Evolutionary conservation across 306 rosid species (phyloP).

Genomic region (Prosopis cineraria): DNA sequence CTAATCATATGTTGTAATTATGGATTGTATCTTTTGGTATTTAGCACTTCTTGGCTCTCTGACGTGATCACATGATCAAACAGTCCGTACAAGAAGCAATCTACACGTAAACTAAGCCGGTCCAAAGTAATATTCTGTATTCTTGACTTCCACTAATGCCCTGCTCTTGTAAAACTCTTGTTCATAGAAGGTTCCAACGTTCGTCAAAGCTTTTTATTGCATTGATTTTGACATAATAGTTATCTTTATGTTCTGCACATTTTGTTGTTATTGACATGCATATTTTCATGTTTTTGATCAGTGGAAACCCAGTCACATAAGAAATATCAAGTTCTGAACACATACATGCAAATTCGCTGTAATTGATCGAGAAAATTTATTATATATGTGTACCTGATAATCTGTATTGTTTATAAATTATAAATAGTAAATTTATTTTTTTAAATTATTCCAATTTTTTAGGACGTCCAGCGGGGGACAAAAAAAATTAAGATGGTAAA

Average conservation of each 20-base stretch:
- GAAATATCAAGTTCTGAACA: background rate
- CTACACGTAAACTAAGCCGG: background rate
- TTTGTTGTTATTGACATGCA: background rate
- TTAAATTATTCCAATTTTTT: too few species aligned
- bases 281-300: background rate
- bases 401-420: too few species aligned
- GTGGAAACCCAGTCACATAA: background rate
- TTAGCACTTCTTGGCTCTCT: background rate
- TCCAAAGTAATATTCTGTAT: background rate
- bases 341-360: background rate
- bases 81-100: background rate
- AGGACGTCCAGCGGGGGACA: too few species aligned
- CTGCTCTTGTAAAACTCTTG: background rate
- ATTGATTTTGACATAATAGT: background rate
- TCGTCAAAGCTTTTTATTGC: background rate
- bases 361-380: too few species aligned
- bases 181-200: too few species aligned
- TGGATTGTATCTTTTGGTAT: background rate
- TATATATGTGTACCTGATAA: too few species aligned
- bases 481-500: too few species aligned
- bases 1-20: too few species aligned
- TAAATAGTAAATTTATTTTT: too few species aligned
- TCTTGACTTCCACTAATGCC: background rate
- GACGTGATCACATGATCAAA: background rate
- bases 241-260: background rate